A percentile compares a stretch with the other conserved stretches of the same genome.
These are phyloP conservation scores for Aspergillus egyptiacus DNA, from an alignment of 495 filamentous ascomycete species.

Conservation along the genomic window DNA sequence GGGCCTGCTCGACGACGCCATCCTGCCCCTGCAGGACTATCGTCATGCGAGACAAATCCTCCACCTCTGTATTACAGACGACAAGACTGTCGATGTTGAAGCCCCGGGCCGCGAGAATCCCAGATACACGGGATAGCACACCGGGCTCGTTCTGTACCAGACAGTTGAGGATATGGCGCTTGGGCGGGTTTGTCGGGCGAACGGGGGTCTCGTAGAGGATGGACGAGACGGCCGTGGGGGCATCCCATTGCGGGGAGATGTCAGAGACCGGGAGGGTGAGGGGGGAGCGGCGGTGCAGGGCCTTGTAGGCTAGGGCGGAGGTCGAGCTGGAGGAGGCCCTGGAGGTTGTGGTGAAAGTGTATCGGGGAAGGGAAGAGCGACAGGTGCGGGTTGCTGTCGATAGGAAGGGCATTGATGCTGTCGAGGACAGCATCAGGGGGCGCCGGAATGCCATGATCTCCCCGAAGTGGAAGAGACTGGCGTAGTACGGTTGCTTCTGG, in stretches of 20 bases:
- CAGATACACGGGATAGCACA: constrained; percentile 91
- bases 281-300: constrained; percentile 80
- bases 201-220: constrained; percentile 98
- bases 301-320: constrained; percentile 94
- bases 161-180: constrained; percentile 94
- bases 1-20: constrained; percentile 95
- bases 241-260: constrained; percentile 76
- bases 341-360: constrained; percentile 20
- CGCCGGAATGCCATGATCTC: constrained; percentile 46
- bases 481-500: constrained; percentile 8
- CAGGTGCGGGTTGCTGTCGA: constrained; percentile 26
- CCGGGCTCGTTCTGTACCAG: constrained; percentile 98
- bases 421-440: constrained; percentile 36
- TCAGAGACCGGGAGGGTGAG: constrained; percentile 74
- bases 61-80: constrained; percentile 97
- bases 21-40: constrained; percentile 95
- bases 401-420: constrained; percentile 33
- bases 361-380: constrained; percentile 31
- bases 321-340: constrained; percentile 59
- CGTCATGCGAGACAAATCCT: constrained; percentile 95
- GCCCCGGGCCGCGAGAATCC: constrained; percentile 89
- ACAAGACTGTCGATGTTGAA: constrained; percentile 99
- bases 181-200: constrained; percentile 74
- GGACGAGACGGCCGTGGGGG: constrained; percentile 89
- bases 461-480: constrained; percentile 12